phyloP scores from a whole-genome alignment of 768 basidiomycete genomes.

The Boletus sensibilis region DNA sequence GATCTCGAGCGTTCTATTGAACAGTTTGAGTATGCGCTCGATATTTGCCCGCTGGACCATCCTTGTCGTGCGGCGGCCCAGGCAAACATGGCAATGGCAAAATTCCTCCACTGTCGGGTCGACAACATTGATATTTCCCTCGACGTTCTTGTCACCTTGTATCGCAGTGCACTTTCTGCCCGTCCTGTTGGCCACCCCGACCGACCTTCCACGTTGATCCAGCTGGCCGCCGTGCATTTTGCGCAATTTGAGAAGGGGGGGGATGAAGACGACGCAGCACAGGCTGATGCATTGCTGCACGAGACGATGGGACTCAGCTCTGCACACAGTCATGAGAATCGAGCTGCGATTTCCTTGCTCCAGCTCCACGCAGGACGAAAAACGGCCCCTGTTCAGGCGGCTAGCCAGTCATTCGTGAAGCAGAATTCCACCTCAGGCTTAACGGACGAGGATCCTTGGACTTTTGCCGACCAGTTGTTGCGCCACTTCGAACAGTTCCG shows the following conservation, averaged over 20 bases:
- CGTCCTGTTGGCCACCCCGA: conserved; percentile 5
- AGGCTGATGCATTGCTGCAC: not conserved
- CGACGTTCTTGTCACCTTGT: not conserved
- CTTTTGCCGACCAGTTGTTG: not conserved
- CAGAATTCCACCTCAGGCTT: too few species aligned
- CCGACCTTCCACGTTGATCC: not conserved
- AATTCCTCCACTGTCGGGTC: not conserved
- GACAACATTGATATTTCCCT: not conserved
- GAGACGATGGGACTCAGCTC: not conserved
- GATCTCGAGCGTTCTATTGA: not conserved
- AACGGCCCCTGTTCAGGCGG: too few species aligned
- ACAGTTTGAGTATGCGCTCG: not conserved
- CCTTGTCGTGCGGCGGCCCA: conserved; percentile 2
- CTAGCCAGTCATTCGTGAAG: not conserved
- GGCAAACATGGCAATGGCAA: conserved; percentile 1
- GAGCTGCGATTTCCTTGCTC: too few species aligned
- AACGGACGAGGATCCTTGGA: not conserved
- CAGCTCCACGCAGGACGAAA: not conserved
- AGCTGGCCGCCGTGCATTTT: not conserved
- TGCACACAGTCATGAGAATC: too few species aligned
- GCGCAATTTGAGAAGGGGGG: too few species aligned
- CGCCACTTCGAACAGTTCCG: not conserved
- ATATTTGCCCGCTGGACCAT: not conserved
- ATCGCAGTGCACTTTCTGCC: not conserved
- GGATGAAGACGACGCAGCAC: not conserved